Base-by-base conservation (phyloP, 2,329 filamentous ascomycete species). In the Microdochium nivale region DNA sequence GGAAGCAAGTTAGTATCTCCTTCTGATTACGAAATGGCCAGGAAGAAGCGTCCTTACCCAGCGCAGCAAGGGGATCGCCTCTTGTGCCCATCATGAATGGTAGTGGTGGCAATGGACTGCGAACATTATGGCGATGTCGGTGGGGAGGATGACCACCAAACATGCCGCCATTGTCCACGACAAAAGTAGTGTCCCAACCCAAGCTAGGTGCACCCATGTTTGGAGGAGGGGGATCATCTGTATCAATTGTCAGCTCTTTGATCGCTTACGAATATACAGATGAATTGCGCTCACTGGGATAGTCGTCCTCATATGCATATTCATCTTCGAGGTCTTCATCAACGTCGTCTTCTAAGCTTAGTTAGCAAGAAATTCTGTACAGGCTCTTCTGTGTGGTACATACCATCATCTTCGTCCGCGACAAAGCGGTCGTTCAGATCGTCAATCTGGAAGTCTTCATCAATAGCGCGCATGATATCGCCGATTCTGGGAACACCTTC, bases 261-360 rank as follows among this genome's bases (percentile, higher is more conserved):
- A 30, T n/a, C n/a, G 21, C 35, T 27, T 19, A 24, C 23, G 25
- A 16, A 40, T 25, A 53, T 46, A 49, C 49, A 51, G 40, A 49
- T 40, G 13, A 49, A 25, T 27, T 30, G 47, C 52, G 74, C 77
- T 69, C 72, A 81, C 78, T 71, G 53, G 77, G 73, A 65, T 78
- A 81, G 30, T 77, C 76, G 24, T 80, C 78, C 54, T 83, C 80
- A 54, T 81, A 84, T 53, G 79, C 72, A 60, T 82, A 83, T 51
- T 83, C 79, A 21, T 82, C 80, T 49, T 89, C 86, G 46, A 84
- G 84, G 30, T 47, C 86, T 19, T 87, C 84, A 47, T 90, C 88
- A 3, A 81, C 79, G 5, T 79, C 78, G 40, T 75, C 73, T 49
- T 75, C 67, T 69, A 40, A 4, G 47, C 21, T 43, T 27, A n/a